These are phyloP conservation scores for Crithidia bombi DNA, from an alignment of 208 protist species.

Conservation along the genomic window DNA sequence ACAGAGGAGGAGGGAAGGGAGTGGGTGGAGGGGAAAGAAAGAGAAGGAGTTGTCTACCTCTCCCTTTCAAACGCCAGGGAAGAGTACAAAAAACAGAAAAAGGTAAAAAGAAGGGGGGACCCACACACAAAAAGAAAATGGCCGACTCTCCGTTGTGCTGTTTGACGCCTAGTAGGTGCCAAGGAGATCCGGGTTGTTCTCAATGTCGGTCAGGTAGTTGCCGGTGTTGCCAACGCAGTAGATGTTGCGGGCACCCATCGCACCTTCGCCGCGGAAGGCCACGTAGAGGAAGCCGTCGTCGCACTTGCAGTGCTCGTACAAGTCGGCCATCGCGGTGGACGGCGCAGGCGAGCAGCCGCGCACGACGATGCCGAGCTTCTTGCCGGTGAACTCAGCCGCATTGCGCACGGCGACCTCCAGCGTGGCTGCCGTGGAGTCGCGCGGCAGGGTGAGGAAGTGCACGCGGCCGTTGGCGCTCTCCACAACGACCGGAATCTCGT, in stretches of 20 bases:
- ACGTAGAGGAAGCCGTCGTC: slow-evolving; percentile 42
- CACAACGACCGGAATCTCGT: slow-evolving; percentile 20
- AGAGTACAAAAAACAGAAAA: too few species aligned
- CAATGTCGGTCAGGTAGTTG: slow-evolving; percentile 13
- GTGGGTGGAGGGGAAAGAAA: too few species aligned
- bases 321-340: slow-evolving; percentile 24
- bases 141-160: too few species aligned
- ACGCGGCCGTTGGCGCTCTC: slow-evolving; percentile 25
- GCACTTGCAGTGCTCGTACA: slow-evolving; percentile 28
- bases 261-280: slow-evolving; percentile 10
- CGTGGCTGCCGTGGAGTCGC: slow-evolving; percentile 24
- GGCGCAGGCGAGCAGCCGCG: slow-evolving; percentile 16
- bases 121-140: neutral
- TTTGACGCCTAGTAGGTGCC: slow-evolving; percentile 5
- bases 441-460: slow-evolving; percentile 31
- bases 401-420: slow-evolving; percentile 21
- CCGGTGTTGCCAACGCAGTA: slow-evolving; percentile 18
- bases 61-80: too few species aligned
- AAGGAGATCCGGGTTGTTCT: slow-evolving; percentile 27
- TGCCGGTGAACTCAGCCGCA: neutral
- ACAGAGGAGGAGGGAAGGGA: too few species aligned
- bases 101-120: neutral
- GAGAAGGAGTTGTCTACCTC: too few species aligned
- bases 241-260: slow-evolving; percentile 18
- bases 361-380: slow-evolving; percentile 15